Base-by-base conservation (phyloP, 2,329 filamentous ascomycete species). In the Verticillium isaacii region DNA sequence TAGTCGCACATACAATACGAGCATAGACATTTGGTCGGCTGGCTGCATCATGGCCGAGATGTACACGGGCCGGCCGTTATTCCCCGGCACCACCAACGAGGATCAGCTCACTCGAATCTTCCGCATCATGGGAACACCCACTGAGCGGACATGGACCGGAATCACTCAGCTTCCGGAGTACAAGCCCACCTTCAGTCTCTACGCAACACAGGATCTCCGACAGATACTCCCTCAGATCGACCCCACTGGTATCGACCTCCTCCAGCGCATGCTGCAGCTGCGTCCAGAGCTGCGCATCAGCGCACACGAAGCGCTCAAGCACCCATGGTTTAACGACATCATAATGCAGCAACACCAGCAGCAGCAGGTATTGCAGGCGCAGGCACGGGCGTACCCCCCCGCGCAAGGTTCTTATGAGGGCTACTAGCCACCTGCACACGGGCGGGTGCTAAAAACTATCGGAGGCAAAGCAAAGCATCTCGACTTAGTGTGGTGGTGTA, bases 41-140 rank as follows among this genome's bases (percentile, higher is more conserved):
- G 95, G 95, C 61, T 99, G 95, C 76, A 99, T 99, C 81, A 98
- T 99, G 95, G 95, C 95, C 11, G 95, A 99, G 78, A 97, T 99
- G 93, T 98, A 96, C 76, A 97, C 94, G 0, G 95, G 95, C 4
- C 86, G 95, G 19, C 95, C 95, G 0, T 84, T 99, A 7, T 99
- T 99, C 79, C 95, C 95, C 0, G 95, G 95, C 62, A 99, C 95
- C 1, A 97, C 95, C 41, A 99, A 99, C 74, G 95, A 99, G 76
- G 95, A 99, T 73, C 95, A 99, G 75, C 88, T 98, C 59, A 85
- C 96, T 66, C 93, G 96, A 74, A 99, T 99, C 75, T 99, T 99
- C 84, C 87, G 95, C 63, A 89, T 99, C 64, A 99, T 99, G 95
- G 95, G 95, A 64, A 99, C 95, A 0, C 95, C 95, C 0, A 96